Evolutionary conservation across 495 filamentous ascomycete species (phyloP).

Genomic region (Aspergillus sclerotiicarbonarius): DNA sequence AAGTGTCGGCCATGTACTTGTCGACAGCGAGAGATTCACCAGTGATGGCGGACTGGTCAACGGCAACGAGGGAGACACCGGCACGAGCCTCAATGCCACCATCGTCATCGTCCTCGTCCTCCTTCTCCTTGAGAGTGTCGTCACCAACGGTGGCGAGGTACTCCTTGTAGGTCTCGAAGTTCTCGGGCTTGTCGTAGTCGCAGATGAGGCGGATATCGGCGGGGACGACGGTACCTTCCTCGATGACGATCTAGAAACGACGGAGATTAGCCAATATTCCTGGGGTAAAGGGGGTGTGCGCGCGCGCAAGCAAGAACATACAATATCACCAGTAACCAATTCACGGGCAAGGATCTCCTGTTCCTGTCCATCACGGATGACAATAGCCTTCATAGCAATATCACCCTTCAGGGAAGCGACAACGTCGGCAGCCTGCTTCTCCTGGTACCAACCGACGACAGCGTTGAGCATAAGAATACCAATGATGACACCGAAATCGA

Average conservation of each 20-base stretch:
- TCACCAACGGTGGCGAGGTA: conserved; percentile 56
- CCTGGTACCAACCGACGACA: conserved; percentile 80
- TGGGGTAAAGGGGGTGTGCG: no score
- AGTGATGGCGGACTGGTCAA: conserved; percentile 74
- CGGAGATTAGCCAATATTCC: conserved; percentile 6
- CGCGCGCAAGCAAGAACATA: conserved; percentile 49
- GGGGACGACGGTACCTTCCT: conserved; percentile 74
- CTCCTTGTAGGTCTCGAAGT: conserved; percentile 69
- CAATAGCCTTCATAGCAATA: conserved; percentile 74
- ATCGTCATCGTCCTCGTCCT: conserved; percentile 56
- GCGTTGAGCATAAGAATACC: conserved; percentile 81
- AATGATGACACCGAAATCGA: conserved; percentile 83
- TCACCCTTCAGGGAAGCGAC: conserved; percentile 79
- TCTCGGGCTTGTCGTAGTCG: conserved; percentile 67
- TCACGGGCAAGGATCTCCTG: conserved; percentile 75
- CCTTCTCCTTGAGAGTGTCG: conserved; percentile 65
- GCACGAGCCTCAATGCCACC: conserved; percentile 54
- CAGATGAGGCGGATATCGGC: conserved; percentile 76
- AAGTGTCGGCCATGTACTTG: conserved; percentile 71
- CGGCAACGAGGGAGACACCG: conserved; percentile 63
- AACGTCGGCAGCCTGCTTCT: conserved; percentile 83
- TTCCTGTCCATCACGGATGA: conserved; percentile 70
- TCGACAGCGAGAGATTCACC: conserved; percentile 76
- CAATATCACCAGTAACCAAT: conserved; percentile 78
- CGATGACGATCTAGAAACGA: conserved; percentile 56